phyloP scores from a whole-genome alignment of 2,329 filamentous ascomycete species.

The Teratosphaeria destructans region DNA sequence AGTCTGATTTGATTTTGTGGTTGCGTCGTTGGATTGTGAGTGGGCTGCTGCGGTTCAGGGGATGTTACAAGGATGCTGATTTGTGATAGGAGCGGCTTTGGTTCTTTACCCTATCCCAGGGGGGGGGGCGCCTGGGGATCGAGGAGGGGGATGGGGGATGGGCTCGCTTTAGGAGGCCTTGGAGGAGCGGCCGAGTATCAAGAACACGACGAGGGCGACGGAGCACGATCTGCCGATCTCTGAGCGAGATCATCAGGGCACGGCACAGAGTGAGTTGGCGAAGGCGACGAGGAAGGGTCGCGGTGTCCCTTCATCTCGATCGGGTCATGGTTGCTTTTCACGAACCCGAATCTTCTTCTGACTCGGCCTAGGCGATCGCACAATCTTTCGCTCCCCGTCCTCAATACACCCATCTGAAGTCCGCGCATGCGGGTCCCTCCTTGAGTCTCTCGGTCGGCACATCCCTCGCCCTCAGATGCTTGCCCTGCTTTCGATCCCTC shows the following conservation, averaged over 20 bases:
- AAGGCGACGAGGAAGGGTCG: slow-evolving; percentile 47
- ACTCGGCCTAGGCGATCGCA: neutral
- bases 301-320: slow-evolving; percentile 23
- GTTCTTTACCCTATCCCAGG: slow-evolving; percentile 66
- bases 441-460: slow-evolving; percentile 36
- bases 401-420: slow-evolving; percentile 36
- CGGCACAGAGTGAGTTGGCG: slow-evolving; percentile 37
- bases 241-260: slow-evolving; percentile 38
- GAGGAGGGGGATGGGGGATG: slow-evolving; percentile 45
- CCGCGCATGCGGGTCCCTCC: slow-evolving; percentile 32
- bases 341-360: neutral
- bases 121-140: slow-evolving; percentile 39
- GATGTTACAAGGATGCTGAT: neutral
- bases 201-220: slow-evolving; percentile 56
- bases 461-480: slow-evolving; percentile 41
- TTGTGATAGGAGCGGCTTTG: slow-evolving; percentile 45
- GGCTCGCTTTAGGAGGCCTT: slow-evolving; percentile 55
- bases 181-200: slow-evolving; percentile 49
- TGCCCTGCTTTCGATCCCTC: slow-evolving; percentile 47
- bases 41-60: neutral
- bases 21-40: slow-evolving; percentile 60
- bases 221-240: slow-evolving; percentile 61
- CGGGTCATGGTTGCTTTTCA: neutral
- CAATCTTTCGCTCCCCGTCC: neutral
- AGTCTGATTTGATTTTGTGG: slow-evolving; percentile 57